Conservation (phyloP, 108 stramenopile species). For the Aurantiochytrium sp. region DNA sequence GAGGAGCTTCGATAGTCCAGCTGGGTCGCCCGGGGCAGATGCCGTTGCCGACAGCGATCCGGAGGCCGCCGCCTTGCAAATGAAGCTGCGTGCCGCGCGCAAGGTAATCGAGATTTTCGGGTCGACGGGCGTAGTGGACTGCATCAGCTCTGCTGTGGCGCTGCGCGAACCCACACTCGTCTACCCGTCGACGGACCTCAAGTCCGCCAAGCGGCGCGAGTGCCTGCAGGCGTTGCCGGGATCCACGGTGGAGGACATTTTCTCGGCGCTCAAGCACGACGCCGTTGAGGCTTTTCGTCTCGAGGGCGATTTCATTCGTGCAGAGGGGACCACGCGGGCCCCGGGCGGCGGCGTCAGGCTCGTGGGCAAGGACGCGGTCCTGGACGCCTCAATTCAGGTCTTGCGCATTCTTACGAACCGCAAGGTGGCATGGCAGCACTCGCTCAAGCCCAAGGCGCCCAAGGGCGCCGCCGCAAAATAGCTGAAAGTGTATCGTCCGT, state of each 20-base stretch:
- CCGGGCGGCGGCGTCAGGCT: background rate
- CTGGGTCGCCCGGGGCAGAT: no score
- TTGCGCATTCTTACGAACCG: constrained; percentile 6
- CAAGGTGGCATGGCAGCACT: constrained; percentile 14
- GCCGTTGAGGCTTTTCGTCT: background rate
- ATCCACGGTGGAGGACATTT: constrained; percentile 35
- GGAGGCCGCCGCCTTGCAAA: background rate
- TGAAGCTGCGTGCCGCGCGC: background rate
- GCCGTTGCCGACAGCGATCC: background rate
- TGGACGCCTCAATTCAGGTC: background rate
- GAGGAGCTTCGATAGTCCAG: background rate
- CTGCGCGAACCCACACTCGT: background rate
- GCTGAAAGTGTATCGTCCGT: no score
- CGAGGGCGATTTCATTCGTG: constrained; percentile 37
- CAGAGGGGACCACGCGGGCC: background rate
- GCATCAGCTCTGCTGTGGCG: constrained; percentile 18
- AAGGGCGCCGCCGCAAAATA: no score
- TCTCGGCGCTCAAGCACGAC: background rate
- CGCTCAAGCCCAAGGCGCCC: background rate
- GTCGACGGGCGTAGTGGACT: constrained; percentile 20
- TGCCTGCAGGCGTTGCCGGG: background rate
- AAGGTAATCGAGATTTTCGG: background rate
- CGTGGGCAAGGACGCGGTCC: background rate
- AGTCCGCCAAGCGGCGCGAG: background rate
- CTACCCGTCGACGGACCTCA: background rate